These are phyloP conservation scores for Brassica juncea DNA, from an alignment of 345 rosid species.

Conservation along the genomic window DNA sequence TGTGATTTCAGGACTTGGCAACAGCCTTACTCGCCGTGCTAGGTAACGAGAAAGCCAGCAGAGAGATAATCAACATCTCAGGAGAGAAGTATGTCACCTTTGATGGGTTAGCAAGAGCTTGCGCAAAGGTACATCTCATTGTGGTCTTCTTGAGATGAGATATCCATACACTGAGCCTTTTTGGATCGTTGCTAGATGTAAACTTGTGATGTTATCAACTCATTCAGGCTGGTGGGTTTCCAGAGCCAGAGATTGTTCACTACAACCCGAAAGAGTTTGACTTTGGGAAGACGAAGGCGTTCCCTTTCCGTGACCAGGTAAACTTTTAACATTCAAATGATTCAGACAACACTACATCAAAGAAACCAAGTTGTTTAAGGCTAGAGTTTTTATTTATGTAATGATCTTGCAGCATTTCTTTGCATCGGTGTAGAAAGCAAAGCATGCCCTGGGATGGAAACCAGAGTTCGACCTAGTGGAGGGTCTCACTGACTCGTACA, in stretches of 20 bases:
- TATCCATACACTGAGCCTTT: background rate
- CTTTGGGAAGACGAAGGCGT: constrained; percentile 94
- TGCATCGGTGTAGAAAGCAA: constrained; percentile 86
- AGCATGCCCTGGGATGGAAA: constrained; percentile 71
- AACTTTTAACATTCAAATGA: constrained; percentile 3
- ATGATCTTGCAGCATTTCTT: constrained; percentile 81
- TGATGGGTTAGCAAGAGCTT: constrained; percentile 89
- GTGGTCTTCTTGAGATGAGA: background rate
- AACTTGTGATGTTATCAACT: constrained; percentile 10
- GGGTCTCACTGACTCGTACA: constrained; percentile 93
- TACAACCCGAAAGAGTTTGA: constrained; percentile 89
- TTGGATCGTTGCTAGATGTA: constrained; percentile 9
- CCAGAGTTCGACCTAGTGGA: constrained; percentile 80
- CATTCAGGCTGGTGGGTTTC: constrained; percentile 87
- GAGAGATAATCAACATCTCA: constrained; percentile 83
- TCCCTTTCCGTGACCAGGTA: constrained; percentile 99
- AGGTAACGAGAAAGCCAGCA: constrained; percentile 85
- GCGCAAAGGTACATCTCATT: constrained; percentile 44
- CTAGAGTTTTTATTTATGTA: background rate
- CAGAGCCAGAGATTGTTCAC: constrained; percentile 87
- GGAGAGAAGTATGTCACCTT: constrained; percentile 93
- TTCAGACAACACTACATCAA: background rate
- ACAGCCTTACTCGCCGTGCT: constrained; percentile 72
- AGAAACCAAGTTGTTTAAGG: background rate
- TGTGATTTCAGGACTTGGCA: constrained; percentile 73